A percentile compares a stretch with the other conserved stretches of the same genome.
phyloP scores from a whole-genome alignment of 2,329 filamentous ascomycete species.

The Stagonosporopsis vannaccii region DNA sequence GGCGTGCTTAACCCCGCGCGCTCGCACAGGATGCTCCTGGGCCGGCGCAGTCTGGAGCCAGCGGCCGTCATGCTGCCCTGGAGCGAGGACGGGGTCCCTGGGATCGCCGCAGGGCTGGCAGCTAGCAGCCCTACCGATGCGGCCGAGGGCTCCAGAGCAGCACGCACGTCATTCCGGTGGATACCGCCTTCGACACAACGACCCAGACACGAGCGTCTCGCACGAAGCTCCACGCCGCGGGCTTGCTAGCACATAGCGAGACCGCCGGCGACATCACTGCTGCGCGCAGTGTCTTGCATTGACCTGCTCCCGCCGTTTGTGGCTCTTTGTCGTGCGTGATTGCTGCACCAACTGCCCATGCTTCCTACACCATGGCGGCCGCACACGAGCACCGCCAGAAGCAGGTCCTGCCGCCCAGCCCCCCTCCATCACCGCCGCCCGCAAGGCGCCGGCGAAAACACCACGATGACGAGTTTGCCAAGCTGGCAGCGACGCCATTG shows the following conservation, averaged over 20 bases:
- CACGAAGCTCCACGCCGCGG: slow-evolving; percentile 6
- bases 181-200: slow-evolving; percentile 6
- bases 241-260: background rate
- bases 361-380: slow-evolving; percentile 12
- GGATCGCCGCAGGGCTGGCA: slow-evolving; percentile 11
- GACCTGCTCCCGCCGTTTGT: background rate
- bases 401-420: slow-evolving; percentile 33
- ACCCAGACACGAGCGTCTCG: slow-evolving; percentile 4
- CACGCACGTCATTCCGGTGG: slow-evolving; percentile 16
- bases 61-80: background rate
- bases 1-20: slow-evolving; percentile 10
- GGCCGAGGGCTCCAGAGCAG: background rate
- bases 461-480: slow-evolving; percentile 39
- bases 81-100: slow-evolving; percentile 1
- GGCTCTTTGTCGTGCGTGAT: background rate
- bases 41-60: background rate
- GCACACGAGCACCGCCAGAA: slow-evolving; percentile 22
- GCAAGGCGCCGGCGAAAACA: slow-evolving; percentile 32
- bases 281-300: background rate
- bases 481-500: slow-evolving; percentile 35
- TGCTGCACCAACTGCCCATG: background rate
- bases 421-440: slow-evolving; percentile 39
- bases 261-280: background rate
- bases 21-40: background rate
- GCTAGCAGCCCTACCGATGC: slow-evolving; percentile 11